phyloP scores from a whole-genome alignment of 2,329 filamentous ascomycete genomes.

The Claviceps spartinae region DNA sequence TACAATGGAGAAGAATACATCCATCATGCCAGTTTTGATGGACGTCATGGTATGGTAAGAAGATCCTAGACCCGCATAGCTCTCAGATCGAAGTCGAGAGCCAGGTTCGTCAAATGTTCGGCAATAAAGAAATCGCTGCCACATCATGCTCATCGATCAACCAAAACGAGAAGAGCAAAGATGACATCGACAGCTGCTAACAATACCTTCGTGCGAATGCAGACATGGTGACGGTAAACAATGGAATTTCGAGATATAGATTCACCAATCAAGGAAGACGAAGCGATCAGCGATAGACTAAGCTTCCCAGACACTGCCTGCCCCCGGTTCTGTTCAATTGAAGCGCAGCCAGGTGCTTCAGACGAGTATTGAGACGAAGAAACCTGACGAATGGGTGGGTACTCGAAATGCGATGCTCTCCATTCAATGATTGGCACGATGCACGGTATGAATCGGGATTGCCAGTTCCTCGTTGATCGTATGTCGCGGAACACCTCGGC shows the following conservation, averaged over 20 bases:
- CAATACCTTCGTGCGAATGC: constrained; percentile 25
- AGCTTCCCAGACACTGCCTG: not conserved
- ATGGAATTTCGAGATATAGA: constrained; percentile 32
- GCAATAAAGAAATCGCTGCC: no score
- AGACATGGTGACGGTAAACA: constrained; percentile 39
- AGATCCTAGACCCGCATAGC: no score
- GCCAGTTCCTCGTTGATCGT: constrained; percentile 9
- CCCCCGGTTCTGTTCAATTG: no score
- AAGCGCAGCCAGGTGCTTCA: not conserved
- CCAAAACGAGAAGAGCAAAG: no score
- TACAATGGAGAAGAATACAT: no score
- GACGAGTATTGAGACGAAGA: not conserved
- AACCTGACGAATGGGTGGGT: not conserved
- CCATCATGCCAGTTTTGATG: no score
- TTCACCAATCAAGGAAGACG: constrained; percentile 28
- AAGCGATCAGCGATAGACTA: constrained; percentile 3
- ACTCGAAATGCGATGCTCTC: not conserved
- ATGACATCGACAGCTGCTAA: no score
- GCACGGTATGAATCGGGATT: not conserved
- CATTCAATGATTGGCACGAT: not conserved
- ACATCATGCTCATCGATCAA: no score
- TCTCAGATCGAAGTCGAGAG: no score
- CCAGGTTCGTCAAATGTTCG: no score
- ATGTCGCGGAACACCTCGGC: constrained; percentile 14
- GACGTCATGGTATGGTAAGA: no score